Conservation (phyloP, 305 asterid genomes). For the Ajuga reptans region DNA sequence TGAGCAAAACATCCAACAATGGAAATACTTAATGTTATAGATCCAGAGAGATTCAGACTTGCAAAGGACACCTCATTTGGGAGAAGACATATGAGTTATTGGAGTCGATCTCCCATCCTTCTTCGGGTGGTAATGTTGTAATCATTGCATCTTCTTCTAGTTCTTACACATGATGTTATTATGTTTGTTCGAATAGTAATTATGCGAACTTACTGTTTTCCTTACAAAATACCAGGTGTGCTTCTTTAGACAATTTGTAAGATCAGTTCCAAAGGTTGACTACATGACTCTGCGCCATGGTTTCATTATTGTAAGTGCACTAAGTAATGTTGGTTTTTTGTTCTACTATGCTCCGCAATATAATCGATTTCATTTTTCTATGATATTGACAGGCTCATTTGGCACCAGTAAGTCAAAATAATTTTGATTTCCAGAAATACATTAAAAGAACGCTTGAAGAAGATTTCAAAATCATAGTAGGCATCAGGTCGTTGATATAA, state of each 20-base stretch:
- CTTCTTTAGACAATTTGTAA: constrained; percentile 43
- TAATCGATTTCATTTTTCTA: not conserved
- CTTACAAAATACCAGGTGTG: constrained; percentile 30
- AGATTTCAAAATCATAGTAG: constrained; percentile 51
- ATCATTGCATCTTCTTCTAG: not conserved
- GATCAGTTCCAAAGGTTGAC: constrained; percentile 45
- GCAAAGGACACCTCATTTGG: constrained; percentile 60
- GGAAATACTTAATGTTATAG: constrained; percentile 20
- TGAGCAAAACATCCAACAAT: not conserved
- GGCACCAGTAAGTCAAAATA: constrained; percentile 34
- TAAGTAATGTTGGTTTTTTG: not conserved
- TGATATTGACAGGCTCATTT: constrained; percentile 41
- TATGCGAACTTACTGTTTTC: not conserved
- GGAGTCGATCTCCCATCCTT: constrained; percentile 40
- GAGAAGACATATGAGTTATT: constrained; percentile 43
- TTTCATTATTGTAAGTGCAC: constrained; percentile 33
- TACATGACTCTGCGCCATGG: constrained; percentile 46
- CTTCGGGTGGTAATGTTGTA: constrained; percentile 36
- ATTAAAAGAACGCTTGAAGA: constrained; percentile 50
- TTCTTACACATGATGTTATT: not conserved
- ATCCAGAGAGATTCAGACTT: constrained; percentile 51
- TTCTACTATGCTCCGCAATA: not conserved
- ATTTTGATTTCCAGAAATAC: constrained; percentile 45
- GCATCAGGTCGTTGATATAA: constrained; percentile 36
- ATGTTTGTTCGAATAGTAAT: not conserved